Percentiles rank a stretch among this genome's conserved stretches.
Evolutionary conservation across 225 moss, liverwort and hornwort genomes (phyloP).

Genomic region (Polytrichum commune): DNA sequence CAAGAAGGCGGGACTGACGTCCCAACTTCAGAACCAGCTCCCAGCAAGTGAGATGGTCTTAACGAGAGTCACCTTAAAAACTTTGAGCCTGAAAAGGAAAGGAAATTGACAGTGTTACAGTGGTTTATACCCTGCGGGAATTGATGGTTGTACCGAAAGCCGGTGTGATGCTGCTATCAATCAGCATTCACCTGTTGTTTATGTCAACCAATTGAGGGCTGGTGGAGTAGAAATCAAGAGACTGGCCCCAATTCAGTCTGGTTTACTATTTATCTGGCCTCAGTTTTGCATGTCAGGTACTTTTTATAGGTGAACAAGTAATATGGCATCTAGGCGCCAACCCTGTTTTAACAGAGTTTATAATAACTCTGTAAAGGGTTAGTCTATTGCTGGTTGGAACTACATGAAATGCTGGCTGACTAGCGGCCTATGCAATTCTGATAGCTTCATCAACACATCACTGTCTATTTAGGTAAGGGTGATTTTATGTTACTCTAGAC

Average conservation of each 20-base stretch:
- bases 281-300: conserved; percentile 51
- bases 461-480: not conserved
- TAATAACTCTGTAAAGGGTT: not conserved
- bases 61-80: conserved; percentile 13
- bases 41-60: conserved; percentile 36
- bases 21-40: conserved; percentile 42
- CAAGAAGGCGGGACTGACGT: conserved; percentile 40
- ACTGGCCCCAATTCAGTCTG: conserved; percentile 26
- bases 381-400: conserved; percentile 1
- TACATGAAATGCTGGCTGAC: not conserved
- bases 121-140: conserved; percentile 26
- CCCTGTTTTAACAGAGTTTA: conserved; percentile 13
- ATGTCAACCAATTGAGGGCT: conserved; percentile 19
- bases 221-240: conserved; percentile 31
- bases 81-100: conserved; percentile 25
- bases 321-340: conserved; percentile 20
- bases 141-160: conserved; percentile 28
- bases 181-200: conserved; percentile 13
- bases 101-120: conserved; percentile 11
- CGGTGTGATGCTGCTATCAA: conserved; percentile 10
- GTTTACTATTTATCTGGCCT: conserved; percentile 39
- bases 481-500: not conserved
- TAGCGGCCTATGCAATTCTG: conserved; percentile 1
- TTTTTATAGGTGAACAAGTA: conserved; percentile 24
- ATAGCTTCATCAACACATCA: not conserved